phyloP scores from a whole-genome alignment of 768 basidiomycete species.

The Lentinula guzmanii region DNA sequence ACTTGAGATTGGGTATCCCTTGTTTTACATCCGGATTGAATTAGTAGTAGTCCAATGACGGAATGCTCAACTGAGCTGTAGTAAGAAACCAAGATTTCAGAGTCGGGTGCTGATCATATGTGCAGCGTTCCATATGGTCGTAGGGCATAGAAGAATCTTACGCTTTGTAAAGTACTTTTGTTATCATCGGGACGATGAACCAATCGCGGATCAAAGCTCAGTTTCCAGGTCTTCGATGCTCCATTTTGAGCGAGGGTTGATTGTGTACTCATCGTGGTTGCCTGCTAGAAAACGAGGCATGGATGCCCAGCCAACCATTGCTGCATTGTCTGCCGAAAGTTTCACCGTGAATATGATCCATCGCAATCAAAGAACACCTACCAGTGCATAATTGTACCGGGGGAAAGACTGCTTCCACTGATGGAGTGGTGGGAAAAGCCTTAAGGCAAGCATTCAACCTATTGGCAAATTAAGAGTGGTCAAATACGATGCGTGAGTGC shows the following conservation, averaged over 20 bases:
- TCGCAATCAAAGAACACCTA: slow-evolving; percentile 19
- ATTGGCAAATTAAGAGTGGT: not conserved
- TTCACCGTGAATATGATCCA: not conserved
- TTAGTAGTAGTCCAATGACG: too few relatives aligned
- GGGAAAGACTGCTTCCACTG: slow-evolving; percentile 60
- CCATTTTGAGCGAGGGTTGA: slow-evolving; percentile 71
- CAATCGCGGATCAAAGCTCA: not conserved
- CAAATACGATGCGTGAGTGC: not conserved
- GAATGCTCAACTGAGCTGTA: too few relatives aligned
- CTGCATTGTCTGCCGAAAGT: slow-evolving; percentile 74
- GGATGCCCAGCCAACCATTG: slow-evolving; percentile 93
- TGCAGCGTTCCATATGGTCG: too few relatives aligned
- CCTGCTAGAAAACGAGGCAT: slow-evolving; percentile 69
- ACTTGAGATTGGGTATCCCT: too few relatives aligned
- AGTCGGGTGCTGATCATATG: too few relatives aligned
- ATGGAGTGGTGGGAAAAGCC: slow-evolving; percentile 14
- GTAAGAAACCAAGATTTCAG: too few relatives aligned
- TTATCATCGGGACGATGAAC: not conserved
- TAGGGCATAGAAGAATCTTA: too few relatives aligned
- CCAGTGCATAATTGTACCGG: slow-evolving; percentile 80
- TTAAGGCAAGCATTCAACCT: not conserved
- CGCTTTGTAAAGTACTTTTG: not conserved
- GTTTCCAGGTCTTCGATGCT: slow-evolving; percentile 51
- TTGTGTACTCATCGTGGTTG: slow-evolving; percentile 56
- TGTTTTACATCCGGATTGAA: too few relatives aligned